Base-by-base conservation (phyloP, 2,329 filamentous ascomycete genomes). In the Acrodontium crateriforme region DNA sequence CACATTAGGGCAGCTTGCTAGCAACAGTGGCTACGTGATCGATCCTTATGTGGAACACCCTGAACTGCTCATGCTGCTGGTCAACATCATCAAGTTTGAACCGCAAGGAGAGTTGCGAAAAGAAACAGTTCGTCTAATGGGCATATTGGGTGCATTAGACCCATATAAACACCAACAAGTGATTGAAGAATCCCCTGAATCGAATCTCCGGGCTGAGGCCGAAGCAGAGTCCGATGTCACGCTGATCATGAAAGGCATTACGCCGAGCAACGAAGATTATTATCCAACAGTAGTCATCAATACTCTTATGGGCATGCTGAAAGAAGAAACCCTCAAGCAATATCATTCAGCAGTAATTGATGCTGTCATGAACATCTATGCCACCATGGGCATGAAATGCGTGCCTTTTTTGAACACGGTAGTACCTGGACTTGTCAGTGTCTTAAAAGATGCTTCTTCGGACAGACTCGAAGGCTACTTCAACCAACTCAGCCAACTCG, bases 251-350 rank as follows among this genome's bases (percentile, higher is more conserved):
- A 84, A 82, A 22, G 89, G 91, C 9, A 65, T 94, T 21, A 95
- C 85, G 1, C 91, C 89, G 0, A 95, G 87, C 0, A 93, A 82
- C 47, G 93, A 98, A 49, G 89, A 98, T 46, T 98, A 98, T 55
- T 98, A 93, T 49, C 89, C 89, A 1, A 98, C 89, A 0, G 84
- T 98, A 11, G 89, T 94, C 25, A 94, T 98, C 50, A 93, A 93
- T 46, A 91, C 89, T 2, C 67, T 98, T 8, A 74, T 98, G 46
- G 78, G 84, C 31, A 85, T 98, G 40, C 60, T 98, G 18, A 91
- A 87, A 46, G 89, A 98, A 43, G 74, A 76, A 15, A 95, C 89
- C 0, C 64, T 98, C 4, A 72, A 78, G 9, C 81, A 91, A 46
- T 87, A 93, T 45, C 91, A 98, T 47, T 87, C 84, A 3, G 74